Percentiles rank a stretch among this genome's conserved stretches.
These are phyloP conservation scores for Oldenlandia corymbosa DNA, from an alignment of 257 asterid species.

Conservation along the genomic window DNA sequence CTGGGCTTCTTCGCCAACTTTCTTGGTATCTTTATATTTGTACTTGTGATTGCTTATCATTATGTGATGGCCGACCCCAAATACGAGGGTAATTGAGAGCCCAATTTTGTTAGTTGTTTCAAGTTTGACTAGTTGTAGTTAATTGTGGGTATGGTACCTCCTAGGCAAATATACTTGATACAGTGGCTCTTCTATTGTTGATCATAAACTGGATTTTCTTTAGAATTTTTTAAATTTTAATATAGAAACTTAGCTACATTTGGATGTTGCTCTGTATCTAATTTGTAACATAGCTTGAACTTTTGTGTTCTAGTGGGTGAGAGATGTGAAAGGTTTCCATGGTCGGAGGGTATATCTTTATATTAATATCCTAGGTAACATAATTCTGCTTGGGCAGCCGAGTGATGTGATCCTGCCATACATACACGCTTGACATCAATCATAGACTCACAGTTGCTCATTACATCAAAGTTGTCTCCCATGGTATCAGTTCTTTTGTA, in stretches of 20 bases:
- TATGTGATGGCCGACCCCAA: constrained; percentile 91
- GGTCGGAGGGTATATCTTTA: too few species aligned
- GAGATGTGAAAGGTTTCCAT: too few species aligned
- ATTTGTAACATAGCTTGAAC: too few species aligned
- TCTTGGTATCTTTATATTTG: constrained; percentile 81
- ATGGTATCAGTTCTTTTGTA: constrained; percentile 1
- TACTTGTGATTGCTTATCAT: constrained; percentile 83
- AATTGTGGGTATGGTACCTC: constrained; percentile 22
- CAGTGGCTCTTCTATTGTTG: constrained; percentile 13
- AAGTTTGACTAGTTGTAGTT: constrained; percentile 22
- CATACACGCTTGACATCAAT: too few species aligned
- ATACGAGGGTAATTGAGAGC: constrained; percentile 70
- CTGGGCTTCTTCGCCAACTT: constrained; percentile 96
- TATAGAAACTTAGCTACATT: too few species aligned
- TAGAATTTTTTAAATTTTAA: too few species aligned
- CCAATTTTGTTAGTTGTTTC: constrained; percentile 13
- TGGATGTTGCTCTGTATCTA: too few species aligned
- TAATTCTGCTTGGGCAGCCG: too few species aligned
- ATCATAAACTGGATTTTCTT: constrained; percentile 20
- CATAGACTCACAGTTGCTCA: background rate
- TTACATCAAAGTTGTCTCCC: constrained; percentile 1
- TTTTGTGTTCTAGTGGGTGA: too few species aligned
- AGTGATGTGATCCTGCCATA: too few species aligned
- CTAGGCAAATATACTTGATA: constrained; percentile 23
- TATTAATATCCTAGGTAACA: too few species aligned